Base-by-base conservation (phyloP, 768 basidiomycete genomes). In the Hysterangium stoloniferum region DNA sequence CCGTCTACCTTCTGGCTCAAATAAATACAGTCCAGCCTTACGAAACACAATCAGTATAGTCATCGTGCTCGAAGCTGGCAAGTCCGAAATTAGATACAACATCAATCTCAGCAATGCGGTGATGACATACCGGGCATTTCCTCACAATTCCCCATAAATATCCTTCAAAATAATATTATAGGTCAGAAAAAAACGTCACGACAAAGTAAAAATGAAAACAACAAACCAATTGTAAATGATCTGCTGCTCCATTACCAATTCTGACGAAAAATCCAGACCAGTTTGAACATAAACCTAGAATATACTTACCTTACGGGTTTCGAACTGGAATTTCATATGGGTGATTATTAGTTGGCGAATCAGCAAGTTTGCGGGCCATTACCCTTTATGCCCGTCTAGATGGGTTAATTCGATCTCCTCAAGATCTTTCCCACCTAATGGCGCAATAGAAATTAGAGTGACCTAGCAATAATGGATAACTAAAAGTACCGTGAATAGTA, bases 11-110 rank as follows among this genome's bases (percentile, higher is more conserved):
- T 97, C 66, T 97, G 93, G 4, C 90, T 84, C 19, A 97, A 78
- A 64, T 98, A 97, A 55, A 98, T 89, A 79, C 86, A 92, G 71
- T 96, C 93, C 86, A 95, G 84, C 43, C 86, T 87, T 58, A n/a
- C 13, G 45, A 15, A 25, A 7, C 44, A 31, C 15, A 31, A 22
- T 52, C 15, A 9, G 32, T n/a, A 28, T 11, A 22, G 15, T 22
- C 32, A 48, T 6, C 24, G 43, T 15, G 22, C 24, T n/a, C 19
- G 6, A 13, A 34, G 27, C 4, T 17, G 43, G 22, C 25, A 38
- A 20, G 17, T 6, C 13, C 31, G 13, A 25, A 28, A 4, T 8
- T 55, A 6, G 52, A n/a, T 6, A 25, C 20, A 45, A 2, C 24
- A 19, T 9, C 12, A 40, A 25, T 38, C 28, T 56, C 51, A 37